These are phyloP conservation scores for Rubia yunnanensis DNA, from an alignment of 257 asterid species.

Conservation along the genomic window DNA sequence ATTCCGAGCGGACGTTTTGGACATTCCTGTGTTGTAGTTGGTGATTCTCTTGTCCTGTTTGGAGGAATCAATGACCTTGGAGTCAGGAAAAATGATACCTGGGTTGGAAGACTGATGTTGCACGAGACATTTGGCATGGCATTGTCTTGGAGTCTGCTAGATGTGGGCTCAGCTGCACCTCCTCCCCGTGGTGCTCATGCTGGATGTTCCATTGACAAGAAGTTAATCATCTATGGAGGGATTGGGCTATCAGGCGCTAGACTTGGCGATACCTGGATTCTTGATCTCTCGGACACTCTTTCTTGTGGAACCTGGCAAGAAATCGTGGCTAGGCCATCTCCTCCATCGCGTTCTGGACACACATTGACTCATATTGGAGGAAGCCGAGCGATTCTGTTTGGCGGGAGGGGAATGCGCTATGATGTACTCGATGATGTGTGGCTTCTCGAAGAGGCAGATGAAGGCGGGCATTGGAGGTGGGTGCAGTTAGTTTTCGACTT, in stretches of 20 bases:
- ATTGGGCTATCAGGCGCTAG: conserved; percentile 58
- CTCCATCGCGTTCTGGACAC: conserved; percentile 87
- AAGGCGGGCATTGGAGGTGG: conserved; percentile 50
- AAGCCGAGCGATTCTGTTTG: conserved; percentile 48
- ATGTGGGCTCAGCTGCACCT: conserved; percentile 40
- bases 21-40: conserved; percentile 64
- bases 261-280: conserved; percentile 70
- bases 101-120: conserved; percentile 48
- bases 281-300: conserved; percentile 54
- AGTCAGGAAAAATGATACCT: conserved; percentile 61
- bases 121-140: conserved; percentile 36
- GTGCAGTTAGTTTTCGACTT: conserved; percentile 40
- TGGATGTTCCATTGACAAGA: conserved; percentile 52
- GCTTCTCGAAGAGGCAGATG: conserved; percentile 39
- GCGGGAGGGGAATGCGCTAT: conserved; percentile 74
- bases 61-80: conserved; percentile 91
- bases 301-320: conserved; percentile 57
- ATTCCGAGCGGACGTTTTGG: conserved; percentile 83
- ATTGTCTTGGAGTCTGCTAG: conserved; percentile 67
- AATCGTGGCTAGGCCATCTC: conserved; percentile 40
- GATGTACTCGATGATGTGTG: conserved; percentile 75
- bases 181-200: conserved; percentile 95
- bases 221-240: conserved; percentile 80
- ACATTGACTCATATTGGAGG: conserved; percentile 58
- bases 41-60: conserved; percentile 51